A percentile compares a stretch with the other conserved stretches of the same genome.
These are phyloP conservation scores for Neurospora sp. DNA, from an alignment of 495 filamentous ascomycete species.

Conservation along the genomic window DNA sequence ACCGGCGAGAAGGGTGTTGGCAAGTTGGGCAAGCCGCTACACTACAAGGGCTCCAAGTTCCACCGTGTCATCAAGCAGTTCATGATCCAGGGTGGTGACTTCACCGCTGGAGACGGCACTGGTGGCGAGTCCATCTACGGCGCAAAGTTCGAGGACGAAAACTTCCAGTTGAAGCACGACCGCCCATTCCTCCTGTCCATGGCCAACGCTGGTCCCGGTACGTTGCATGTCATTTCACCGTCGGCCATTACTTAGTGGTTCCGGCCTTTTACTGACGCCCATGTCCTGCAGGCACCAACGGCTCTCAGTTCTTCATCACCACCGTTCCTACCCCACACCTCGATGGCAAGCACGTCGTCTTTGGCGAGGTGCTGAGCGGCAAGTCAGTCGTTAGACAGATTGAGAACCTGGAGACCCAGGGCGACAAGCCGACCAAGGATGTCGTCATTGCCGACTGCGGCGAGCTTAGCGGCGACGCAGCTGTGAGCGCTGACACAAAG, in stretches of 20 bases:
- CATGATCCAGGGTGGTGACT: slow-evolving; percentile 99
- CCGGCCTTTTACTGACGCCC: slow-evolving; percentile 7
- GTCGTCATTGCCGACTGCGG: slow-evolving; percentile 78
- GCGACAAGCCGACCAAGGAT: slow-evolving; percentile 69
- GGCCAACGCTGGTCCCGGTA: slow-evolving; percentile 95
- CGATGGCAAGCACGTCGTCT: slow-evolving; percentile 96
- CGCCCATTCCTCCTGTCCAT: slow-evolving; percentile 92
- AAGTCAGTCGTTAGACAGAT: slow-evolving; percentile 86
- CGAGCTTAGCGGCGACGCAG: slow-evolving; percentile 62
- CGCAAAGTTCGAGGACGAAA: slow-evolving; percentile 96
- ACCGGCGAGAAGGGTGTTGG: slow-evolving; percentile 82
- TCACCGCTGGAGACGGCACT: slow-evolving; percentile 88
- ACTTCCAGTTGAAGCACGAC: slow-evolving; percentile 87
- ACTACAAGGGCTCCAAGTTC: slow-evolving; percentile 85
- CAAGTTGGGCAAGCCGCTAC: slow-evolving; percentile 73
- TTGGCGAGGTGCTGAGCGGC: slow-evolving; percentile 87
- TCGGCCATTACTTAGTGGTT: neutral
- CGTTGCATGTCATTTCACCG: slow-evolving; percentile 12
- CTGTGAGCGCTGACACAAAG: slow-evolving; percentile 50
- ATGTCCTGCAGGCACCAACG: slow-evolving; percentile 61
- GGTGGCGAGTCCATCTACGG: slow-evolving; percentile 98
- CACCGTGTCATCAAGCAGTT: slow-evolving; percentile 97
- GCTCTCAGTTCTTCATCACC: slow-evolving; percentile 96
- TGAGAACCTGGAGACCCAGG: slow-evolving; percentile 71
- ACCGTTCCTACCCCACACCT: slow-evolving; percentile 89